These are phyloP conservation scores for Colletotrichum lentis DNA, from an alignment of 2,329 filamentous ascomycete species.

Conservation along the genomic window DNA sequence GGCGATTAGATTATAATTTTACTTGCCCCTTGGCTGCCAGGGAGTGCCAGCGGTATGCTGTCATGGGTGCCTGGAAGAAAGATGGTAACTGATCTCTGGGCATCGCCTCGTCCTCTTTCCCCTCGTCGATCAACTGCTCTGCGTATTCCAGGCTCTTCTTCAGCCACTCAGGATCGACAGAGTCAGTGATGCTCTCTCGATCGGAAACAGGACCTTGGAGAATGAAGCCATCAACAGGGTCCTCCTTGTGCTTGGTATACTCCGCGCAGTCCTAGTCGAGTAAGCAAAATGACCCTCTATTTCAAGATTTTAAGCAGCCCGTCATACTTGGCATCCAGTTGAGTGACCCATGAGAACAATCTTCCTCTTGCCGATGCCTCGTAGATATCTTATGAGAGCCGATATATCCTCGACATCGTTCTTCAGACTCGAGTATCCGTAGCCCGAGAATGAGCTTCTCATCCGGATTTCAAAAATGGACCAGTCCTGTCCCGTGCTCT, in stretches of 20 bases:
- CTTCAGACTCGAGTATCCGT: conserved; percentile 58
- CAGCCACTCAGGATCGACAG: conserved; percentile 55
- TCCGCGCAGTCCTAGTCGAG: conserved; percentile 62
- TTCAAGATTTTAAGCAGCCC: background rate
- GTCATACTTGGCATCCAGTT: conserved; percentile 63
- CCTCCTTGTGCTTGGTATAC: conserved; percentile 56
- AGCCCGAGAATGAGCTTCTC: conserved; percentile 62
- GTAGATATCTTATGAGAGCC: conserved; percentile 62
- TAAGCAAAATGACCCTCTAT: conserved; percentile 1
- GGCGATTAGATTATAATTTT: background rate
- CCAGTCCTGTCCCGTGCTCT: conserved; percentile 52
- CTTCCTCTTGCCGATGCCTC: conserved; percentile 58
- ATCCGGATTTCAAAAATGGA: conserved; percentile 66
- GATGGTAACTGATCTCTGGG: conserved; percentile 54
- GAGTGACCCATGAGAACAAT: conserved; percentile 67
- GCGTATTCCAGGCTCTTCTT: conserved; percentile 59
- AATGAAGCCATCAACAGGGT: conserved; percentile 75
- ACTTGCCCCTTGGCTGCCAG: conserved; percentile 60
- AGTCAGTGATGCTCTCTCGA: conserved; percentile 66
- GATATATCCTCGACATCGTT: conserved; percentile 64
- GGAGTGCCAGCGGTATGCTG: conserved; percentile 62
- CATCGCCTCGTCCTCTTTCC: conserved; percentile 64
- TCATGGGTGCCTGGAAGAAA: conserved; percentile 56
- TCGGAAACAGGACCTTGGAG: conserved; percentile 84
- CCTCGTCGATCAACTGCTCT: conserved; percentile 62